Evolutionary conservation across 2,329 filamentous ascomycete species (phyloP).

Genomic region (Knufia fluminis): DNA sequence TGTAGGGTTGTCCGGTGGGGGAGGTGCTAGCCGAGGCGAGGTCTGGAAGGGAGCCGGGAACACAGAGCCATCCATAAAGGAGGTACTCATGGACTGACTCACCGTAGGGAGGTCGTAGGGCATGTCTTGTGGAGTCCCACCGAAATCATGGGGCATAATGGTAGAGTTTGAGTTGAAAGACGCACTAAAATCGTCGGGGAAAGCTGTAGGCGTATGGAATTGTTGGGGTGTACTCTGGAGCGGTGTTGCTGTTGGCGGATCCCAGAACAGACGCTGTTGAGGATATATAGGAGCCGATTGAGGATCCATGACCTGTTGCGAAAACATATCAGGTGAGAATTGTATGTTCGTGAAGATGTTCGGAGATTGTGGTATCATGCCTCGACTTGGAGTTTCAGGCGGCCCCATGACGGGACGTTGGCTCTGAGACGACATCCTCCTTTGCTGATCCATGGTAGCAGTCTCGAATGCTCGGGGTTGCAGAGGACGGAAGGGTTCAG

Average conservation of each 20-base stretch:
- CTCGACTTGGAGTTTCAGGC: conserved; percentile 38
- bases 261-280: conserved; percentile 45
- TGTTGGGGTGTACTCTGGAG: conserved; percentile 16
- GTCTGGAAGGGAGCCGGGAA: conserved; percentile 38
- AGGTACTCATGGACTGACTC: conserved; percentile 13
- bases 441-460: background rate
- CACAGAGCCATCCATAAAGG: conserved; percentile 26
- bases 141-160: conserved; percentile 15
- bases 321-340: conserved; percentile 50
- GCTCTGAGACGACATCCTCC: conserved; percentile 11
- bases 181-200: conserved; percentile 13
- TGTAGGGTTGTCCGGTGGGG: conserved; percentile 34
- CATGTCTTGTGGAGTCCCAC: conserved; percentile 15
- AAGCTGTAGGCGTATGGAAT: conserved; percentile 19
- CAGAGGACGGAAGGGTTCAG: background rate
- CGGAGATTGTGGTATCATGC: conserved; percentile 35
- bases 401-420: conserved; percentile 27
- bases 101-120: conserved; percentile 18
- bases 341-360: conserved; percentile 45
- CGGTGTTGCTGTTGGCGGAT: conserved; percentile 24
- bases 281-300: conserved; percentile 48
- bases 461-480: background rate
- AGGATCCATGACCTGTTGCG: conserved; percentile 42
- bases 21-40: conserved; percentile 33
- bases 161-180: conserved; percentile 21